Conservation (phyloP, 2,329 filamentous ascomycete genomes). For the Colletotrichum endophyticum region DNA sequence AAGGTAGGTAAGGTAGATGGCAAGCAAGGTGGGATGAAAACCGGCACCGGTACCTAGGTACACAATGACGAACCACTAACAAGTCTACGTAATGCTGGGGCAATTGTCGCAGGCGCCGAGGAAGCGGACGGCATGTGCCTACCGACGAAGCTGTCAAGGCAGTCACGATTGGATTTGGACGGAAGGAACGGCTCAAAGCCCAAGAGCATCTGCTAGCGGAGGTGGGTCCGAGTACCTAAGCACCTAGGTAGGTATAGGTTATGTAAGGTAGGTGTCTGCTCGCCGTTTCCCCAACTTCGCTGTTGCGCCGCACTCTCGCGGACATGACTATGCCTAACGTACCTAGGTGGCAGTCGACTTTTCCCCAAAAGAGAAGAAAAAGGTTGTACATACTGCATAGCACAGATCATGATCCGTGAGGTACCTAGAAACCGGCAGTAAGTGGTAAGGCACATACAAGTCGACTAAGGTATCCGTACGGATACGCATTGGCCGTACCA, state of each 20-base stretch:
- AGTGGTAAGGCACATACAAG: not conserved
- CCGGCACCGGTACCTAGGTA: not conserved
- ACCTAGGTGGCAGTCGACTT: not conserved
- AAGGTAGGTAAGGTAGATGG: not conserved
- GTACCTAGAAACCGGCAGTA: no score
- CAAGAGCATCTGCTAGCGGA: slow-evolving; percentile 15
- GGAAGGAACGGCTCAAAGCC: slow-evolving; percentile 14
- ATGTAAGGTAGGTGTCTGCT: not conserved
- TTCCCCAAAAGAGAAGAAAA: not conserved
- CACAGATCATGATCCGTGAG: not conserved
- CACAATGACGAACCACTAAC: not conserved
- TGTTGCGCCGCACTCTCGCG: not conserved
- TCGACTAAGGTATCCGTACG: no score
- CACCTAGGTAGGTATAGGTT: no score
- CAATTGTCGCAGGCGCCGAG: slow-evolving; percentile 10
- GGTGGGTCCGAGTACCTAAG: slow-evolving; percentile 2
- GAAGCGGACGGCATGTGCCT: slow-evolving; percentile 4
- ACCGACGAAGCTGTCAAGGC: not conserved
- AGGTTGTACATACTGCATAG: not conserved
- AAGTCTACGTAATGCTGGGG: slow-evolving; percentile 13
- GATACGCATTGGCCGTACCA: not conserved
- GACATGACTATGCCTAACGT: not conserved
- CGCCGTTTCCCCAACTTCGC: not conserved
- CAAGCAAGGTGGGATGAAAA: not conserved
- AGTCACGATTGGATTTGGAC: slow-evolving; percentile 13